Percentiles rank a stretch among this genome's conserved stretches.
These are phyloP conservation scores for Heterobasidion parviporum DNA, from an alignment of 1,284 basidiomycete genomes.

Conservation along the genomic window DNA sequence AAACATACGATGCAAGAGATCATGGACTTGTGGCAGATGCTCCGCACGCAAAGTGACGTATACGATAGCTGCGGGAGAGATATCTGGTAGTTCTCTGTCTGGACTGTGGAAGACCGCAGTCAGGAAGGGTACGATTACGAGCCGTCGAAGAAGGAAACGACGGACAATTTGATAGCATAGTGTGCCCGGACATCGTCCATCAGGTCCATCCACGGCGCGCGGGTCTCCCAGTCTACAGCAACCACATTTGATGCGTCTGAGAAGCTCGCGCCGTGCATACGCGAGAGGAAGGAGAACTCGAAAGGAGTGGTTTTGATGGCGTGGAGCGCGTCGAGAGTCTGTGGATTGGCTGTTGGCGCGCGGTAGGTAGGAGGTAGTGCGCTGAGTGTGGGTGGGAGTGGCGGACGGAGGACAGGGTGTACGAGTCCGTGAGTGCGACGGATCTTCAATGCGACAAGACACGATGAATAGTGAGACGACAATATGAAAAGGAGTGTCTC, in stretches of 20 bases:
- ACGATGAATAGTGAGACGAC: not conserved
- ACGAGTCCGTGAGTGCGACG: constrained; percentile 6
- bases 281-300: constrained; percentile 52
- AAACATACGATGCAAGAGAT: constrained; percentile 54
- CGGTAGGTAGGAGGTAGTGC: constrained; percentile 12
- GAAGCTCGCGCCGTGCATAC: constrained; percentile 34
- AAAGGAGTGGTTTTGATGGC: constrained; percentile 53
- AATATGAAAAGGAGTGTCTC: constrained; percentile 12
- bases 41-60: constrained; percentile 52
- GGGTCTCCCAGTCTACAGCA: constrained; percentile 62
- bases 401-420: constrained; percentile 9
- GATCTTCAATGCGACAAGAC: constrained; percentile 3
- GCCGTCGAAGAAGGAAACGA: constrained; percentile 1
- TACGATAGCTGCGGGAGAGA: constrained; percentile 42
- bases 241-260: constrained; percentile 20
- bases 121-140: not conserved
- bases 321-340: constrained; percentile 45
- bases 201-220: constrained; percentile 62
- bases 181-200: constrained; percentile 65
- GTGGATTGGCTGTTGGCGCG: constrained; percentile 22
- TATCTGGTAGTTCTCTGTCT: constrained; percentile 34
- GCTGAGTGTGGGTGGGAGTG: constrained; percentile 5
- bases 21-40: constrained; percentile 64
- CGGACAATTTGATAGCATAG: constrained; percentile 50
- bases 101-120: constrained; percentile 34